phyloP scores from a whole-genome alignment of 768 basidiomycete genomes.

The Hebeloma cylindrosporum region DNA sequence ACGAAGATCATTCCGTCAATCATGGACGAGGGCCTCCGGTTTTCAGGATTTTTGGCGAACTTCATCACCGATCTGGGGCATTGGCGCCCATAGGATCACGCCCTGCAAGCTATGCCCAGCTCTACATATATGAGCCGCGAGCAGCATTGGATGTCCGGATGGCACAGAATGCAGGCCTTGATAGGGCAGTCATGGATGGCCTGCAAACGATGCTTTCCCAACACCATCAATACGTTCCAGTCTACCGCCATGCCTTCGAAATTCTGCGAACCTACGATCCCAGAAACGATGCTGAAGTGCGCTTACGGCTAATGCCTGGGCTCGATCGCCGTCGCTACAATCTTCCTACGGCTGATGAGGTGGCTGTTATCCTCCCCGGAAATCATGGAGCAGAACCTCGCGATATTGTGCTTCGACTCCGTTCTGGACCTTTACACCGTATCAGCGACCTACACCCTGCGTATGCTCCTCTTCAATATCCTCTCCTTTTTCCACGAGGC shows the following conservation, averaged over 20 bases:
- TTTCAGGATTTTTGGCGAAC: slow-evolving; percentile 34
- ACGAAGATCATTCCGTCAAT: slow-evolving; percentile 27
- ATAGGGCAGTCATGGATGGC: slow-evolving; percentile 16
- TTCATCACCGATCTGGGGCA: slow-evolving; percentile 34
- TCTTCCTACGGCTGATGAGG: slow-evolving; percentile 32
- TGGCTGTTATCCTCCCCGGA: slow-evolving; percentile 19
- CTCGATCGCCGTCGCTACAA: slow-evolving; percentile 41
- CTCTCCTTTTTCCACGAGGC: slow-evolving; percentile 23
- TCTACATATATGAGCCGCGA: slow-evolving; percentile 35
- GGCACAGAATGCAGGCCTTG: slow-evolving; percentile 20
- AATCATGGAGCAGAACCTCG: slow-evolving; percentile 5
- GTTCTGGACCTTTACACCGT: slow-evolving; percentile 11
- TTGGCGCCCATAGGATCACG: slow-evolving; percentile 24
- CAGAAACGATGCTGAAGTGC: slow-evolving; percentile 8
- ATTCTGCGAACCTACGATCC: slow-evolving; percentile 24
- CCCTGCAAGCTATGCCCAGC: slow-evolving; percentile 31
- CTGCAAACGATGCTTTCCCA: slow-evolving; percentile 24
- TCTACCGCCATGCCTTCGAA: slow-evolving; percentile 36
- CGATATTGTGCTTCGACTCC: slow-evolving; percentile 21
- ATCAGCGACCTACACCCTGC: slow-evolving; percentile 25
- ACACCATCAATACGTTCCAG: slow-evolving; percentile 25
- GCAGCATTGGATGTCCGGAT: slow-evolving; percentile 25
- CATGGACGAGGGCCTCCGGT: slow-evolving; percentile 22
- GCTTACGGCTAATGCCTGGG: slow-evolving; percentile 17
- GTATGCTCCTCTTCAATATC: slow-evolving; percentile 25